Percentiles rank a stretch among this genome's conserved stretches.
These are phyloP conservation scores for Boletus rubescentipes DNA, from an alignment of 768 basidiomycete genomes.

Conservation along the genomic window DNA sequence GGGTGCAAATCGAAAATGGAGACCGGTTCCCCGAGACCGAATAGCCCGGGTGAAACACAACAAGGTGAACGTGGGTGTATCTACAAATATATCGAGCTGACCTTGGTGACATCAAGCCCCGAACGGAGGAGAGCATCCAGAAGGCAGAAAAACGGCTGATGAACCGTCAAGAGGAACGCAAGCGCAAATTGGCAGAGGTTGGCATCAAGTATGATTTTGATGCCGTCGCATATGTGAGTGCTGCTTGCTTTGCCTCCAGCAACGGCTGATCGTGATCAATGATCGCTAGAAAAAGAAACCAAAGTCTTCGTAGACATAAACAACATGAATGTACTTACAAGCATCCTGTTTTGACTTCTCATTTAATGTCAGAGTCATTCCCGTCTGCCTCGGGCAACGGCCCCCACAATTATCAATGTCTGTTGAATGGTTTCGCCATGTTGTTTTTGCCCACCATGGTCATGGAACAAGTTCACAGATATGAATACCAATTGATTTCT, in stretches of 20 bases:
- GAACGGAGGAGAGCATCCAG: constrained; percentile 68
- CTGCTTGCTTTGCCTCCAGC: neutral
- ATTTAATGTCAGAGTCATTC: too few species aligned
- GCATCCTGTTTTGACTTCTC: neutral
- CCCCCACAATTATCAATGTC: too few species aligned
- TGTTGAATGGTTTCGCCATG: neutral
- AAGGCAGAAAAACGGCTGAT: constrained; percentile 67
- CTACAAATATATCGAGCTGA: constrained; percentile 2
- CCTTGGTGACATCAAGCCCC: constrained; percentile 43
- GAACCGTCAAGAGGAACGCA: constrained; percentile 72
- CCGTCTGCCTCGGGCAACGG: neutral
- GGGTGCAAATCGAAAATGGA: constrained; percentile 94
- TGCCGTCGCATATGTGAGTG: constrained; percentile 77
- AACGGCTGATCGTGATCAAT: neutral
- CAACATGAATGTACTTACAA: neutral
- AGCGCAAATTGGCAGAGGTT: constrained; percentile 71
- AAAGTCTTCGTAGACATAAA: constrained; percentile 22
- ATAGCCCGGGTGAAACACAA: constrained; percentile 75
- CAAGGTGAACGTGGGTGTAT: constrained; percentile 50
- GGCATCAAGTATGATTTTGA: constrained; percentile 90
- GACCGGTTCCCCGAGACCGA: constrained; percentile 69
- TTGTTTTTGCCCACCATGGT: neutral
- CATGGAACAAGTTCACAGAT: neutral
- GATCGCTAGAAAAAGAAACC: constrained; percentile 37
- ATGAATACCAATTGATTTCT: neutral